phyloP scores from a whole-genome alignment of 805 yeast species.

The Zygoascus ofunaensis region DNA sequence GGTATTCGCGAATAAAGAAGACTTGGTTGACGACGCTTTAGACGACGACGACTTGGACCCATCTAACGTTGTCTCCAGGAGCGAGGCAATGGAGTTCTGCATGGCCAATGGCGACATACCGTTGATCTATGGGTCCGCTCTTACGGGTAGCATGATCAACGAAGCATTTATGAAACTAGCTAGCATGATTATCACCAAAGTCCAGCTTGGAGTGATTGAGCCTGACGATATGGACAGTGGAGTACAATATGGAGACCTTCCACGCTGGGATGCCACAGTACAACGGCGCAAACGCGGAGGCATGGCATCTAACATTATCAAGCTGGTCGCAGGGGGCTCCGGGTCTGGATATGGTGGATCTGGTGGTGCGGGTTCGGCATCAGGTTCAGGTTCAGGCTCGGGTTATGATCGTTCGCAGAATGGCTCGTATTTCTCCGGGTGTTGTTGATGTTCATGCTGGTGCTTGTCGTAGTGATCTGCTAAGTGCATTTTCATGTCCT shows the following conservation, averaged over 20 bases:
- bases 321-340: not conserved
- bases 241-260: conserved; percentile 43
- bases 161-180: conserved; percentile 34
- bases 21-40: conserved; percentile 39
- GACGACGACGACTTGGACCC: conserved; percentile 30
- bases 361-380: not conserved
- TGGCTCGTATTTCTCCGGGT: no score
- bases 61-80: conserved; percentile 24
- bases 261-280: conserved; percentile 28
- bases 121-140: conserved; percentile 34
- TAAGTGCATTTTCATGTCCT: no score
- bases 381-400: not conserved
- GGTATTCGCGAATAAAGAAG: conserved; percentile 85
- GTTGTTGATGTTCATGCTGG: no score
- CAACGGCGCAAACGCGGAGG: conserved; percentile 3
- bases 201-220: conserved; percentile 40
- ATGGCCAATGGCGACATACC: conserved; percentile 30
- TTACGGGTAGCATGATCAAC: conserved; percentile 34
- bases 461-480: no score
- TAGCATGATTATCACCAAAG: conserved; percentile 35
- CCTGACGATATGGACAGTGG: conserved; percentile 40
- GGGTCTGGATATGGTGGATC: not conserved
- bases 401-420: no score
- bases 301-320: not conserved
- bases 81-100: conserved; percentile 31